A percentile compares a stretch with the other conserved stretches of the same genome.
Conservation (phyloP, 2,329 filamentous ascomycete species). For the Colletotrichum scovillei region DNA sequence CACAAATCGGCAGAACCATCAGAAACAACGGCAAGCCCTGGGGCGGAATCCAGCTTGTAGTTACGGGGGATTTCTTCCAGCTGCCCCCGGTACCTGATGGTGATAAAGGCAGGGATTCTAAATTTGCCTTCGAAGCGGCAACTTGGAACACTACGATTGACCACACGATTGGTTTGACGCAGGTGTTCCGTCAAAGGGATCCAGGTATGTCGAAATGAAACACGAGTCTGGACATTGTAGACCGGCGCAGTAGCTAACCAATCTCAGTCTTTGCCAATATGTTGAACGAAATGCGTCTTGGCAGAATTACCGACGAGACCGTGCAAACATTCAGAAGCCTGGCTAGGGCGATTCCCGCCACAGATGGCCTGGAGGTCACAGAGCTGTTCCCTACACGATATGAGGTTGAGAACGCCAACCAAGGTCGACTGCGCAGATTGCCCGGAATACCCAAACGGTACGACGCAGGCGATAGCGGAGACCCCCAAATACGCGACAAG, state of each 20-base stretch:
- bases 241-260: conserved; percentile 20
- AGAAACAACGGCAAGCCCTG: conserved; percentile 93
- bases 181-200: conserved; percentile 97
- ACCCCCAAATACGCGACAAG: conserved; percentile 77
- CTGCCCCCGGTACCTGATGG: conserved; percentile 90
- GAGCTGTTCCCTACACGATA: conserved; percentile 92
- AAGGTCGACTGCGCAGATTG: conserved; percentile 76
- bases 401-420: conserved; percentile 91
- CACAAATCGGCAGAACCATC: conserved; percentile 84
- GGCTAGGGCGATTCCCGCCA: conserved; percentile 75
- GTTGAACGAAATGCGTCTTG: conserved; percentile 97
- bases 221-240: not conserved
- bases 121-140: conserved; percentile 91
- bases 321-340: conserved; percentile 81
- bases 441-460: conserved; percentile 76
- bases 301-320: conserved; percentile 80
- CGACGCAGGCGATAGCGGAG: conserved; percentile 81
- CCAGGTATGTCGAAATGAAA: conserved; percentile 58
- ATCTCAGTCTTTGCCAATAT: conserved; percentile 83
- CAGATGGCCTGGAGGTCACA: conserved; percentile 83
- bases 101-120: conserved; percentile 72
- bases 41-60: conserved; percentile 94
- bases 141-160: conserved; percentile 95
- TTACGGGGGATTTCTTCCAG: conserved; percentile 98
- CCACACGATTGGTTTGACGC: conserved; percentile 93